Base-by-base conservation (phyloP, 208 protist genomes). In the Phytomonas sp. region DNA sequence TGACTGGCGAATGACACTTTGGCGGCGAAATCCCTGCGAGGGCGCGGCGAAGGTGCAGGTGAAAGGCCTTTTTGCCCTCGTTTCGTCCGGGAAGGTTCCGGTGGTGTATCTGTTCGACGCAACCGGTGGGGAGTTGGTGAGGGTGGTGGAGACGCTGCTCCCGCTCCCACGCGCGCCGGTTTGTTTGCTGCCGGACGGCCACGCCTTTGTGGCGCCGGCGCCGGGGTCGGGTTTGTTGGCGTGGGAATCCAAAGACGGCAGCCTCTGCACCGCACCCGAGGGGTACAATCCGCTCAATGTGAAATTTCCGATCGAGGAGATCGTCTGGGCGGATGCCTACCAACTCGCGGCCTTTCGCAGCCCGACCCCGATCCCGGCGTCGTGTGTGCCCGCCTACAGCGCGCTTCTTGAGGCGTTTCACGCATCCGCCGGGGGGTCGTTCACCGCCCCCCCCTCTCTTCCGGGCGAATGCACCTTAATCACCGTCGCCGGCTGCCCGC, bases 231-330 rank as follows among this genome's bases (percentile, higher is more conserved):
- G 62, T 15, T 61, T 82, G 8, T 36, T 78, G 15, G 72, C 72
- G 53, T 95, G 86, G 87, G 89, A 95, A 59, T 89, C 81, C 76
- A 73, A 73, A 46, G 81, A 85, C 60, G 87, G 84, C 6, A 72
- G 70, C 4, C 68, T 84, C 8, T 92, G 86, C 70, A 92, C 89
- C 23, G 28, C 76, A 0, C 28, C 72, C 4, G 43, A 62, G 0
- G 81, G 79, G 29, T 95, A 91, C 71, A 62, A 28, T 56, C 71
- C 70, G 31, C 70, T 68, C 9, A 26, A 81, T 31, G 76, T 82
- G 31, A 43, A 69, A 34, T 89, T 84, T 75, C 36, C 60, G 26
- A 76, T 89, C 36, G 70, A 67, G 20, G 43, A 67, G 17, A 86
- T 95, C 67, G 72, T 71, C 26, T 92, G 87, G 87, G 79, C 81